These are phyloP conservation scores for Tubosaeta sp. DNA, from an alignment of 768 basidiomycete species.

Conservation along the genomic window DNA sequence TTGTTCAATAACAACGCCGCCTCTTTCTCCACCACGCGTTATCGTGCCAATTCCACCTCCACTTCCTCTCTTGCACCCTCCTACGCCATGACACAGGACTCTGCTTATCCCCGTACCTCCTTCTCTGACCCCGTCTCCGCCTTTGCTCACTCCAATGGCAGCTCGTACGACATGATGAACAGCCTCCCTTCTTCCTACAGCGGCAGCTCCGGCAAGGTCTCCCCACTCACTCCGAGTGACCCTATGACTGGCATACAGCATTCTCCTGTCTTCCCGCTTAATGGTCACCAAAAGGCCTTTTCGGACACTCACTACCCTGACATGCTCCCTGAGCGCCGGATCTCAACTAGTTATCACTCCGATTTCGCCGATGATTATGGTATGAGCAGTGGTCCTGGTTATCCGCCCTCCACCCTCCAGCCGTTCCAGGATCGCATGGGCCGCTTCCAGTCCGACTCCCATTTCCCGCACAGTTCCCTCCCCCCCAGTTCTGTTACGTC, in stretches of 20 bases:
- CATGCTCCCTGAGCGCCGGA: constrained; percentile 54
- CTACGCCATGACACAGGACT: constrained; percentile 52
- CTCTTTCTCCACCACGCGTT: constrained; percentile 55
- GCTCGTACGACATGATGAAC: constrained; percentile 63
- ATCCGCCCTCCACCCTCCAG: constrained; percentile 48
- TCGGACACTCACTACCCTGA: constrained; percentile 54
- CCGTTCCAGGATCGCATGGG: constrained; percentile 56
- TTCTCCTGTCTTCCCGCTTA: constrained; percentile 46
- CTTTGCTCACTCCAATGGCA: constrained; percentile 48
- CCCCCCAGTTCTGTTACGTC: constrained; percentile 41
- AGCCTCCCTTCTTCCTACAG: constrained; percentile 58
- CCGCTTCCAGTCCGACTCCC: constrained; percentile 52
- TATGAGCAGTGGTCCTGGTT: constrained; percentile 43
- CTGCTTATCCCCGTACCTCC: constrained; percentile 53
- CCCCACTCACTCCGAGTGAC: constrained; percentile 70
- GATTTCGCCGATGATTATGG: constrained; percentile 67
- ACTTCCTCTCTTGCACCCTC: constrained; percentile 61
- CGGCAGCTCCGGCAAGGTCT: constrained; percentile 64
- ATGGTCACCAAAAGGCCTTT: constrained; percentile 50
- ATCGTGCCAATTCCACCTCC: constrained; percentile 69
- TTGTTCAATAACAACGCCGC: constrained; percentile 50
- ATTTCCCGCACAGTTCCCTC: constrained; percentile 44
- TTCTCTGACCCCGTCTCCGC: constrained; percentile 59
- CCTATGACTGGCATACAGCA: constrained; percentile 55
- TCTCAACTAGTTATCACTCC: constrained; percentile 48